These are phyloP conservation scores for Puccinia horiana DNA, from an alignment of 1,284 basidiomycete species.

Conservation along the genomic window DNA sequence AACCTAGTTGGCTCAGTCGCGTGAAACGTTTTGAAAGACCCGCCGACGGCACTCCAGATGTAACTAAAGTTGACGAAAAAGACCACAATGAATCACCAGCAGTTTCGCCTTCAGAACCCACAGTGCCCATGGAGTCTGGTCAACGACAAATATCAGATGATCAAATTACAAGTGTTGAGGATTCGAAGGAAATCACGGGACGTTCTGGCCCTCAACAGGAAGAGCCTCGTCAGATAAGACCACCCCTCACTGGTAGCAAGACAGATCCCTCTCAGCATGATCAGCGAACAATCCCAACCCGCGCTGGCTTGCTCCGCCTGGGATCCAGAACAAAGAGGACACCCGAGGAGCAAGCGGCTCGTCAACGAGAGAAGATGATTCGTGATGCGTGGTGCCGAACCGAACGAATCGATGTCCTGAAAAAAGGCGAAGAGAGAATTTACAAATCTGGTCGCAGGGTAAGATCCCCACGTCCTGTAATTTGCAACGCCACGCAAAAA, in stretches of 20 bases:
- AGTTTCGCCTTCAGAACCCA: background rate
- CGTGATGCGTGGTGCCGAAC: conserved; percentile 47
- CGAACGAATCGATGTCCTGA: conserved; percentile 14
- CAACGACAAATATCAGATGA: conserved; percentile 11
- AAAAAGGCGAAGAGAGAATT: conserved; percentile 43
- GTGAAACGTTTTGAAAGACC: conserved; percentile 39
- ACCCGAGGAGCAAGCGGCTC: conserved; percentile 30
- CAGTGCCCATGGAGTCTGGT: background rate
- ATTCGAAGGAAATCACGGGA: background rate
- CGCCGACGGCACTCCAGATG: conserved; percentile 2
- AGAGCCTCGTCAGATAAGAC: background rate
- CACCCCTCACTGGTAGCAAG: background rate
- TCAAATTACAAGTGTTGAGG: conserved; percentile 1
- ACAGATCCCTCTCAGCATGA: background rate
- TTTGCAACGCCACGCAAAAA: background rate
- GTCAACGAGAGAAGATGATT: conserved; percentile 30
- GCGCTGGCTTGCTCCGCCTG: conserved; percentile 6
- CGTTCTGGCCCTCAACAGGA: background rate
- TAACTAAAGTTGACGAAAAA: background rate
- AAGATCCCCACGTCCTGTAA: background rate
- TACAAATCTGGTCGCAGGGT: conserved; percentile 33
- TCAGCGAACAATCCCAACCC: background rate
- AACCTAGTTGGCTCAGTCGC: conserved; percentile 47
- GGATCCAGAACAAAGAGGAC: conserved; percentile 16
- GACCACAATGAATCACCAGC: background rate